Base-by-base conservation (phyloP, 83 land plant genomes). In the Larix sibirica region DNA sequence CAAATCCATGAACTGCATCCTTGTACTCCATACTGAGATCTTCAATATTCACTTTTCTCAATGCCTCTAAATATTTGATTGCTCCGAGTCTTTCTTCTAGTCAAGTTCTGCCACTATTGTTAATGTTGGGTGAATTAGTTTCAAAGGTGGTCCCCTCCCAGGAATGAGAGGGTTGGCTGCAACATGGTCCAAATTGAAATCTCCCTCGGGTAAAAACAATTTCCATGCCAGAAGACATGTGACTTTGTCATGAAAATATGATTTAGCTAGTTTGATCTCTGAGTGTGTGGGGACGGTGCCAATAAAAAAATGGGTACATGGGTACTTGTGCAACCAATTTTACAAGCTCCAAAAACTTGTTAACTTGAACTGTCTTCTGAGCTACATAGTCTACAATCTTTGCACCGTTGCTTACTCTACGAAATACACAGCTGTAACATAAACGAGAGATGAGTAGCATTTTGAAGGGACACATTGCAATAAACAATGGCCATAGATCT, bases 1-100 rank as follows among this genome's bases (percentile, higher is more conserved):
- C 96, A 89, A 95, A 95, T 81, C 91, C 98, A 79, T 95, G 98
- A 64, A 95, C 98, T 50, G 98, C 96, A 80, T 95, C 98, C 76
- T 93, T 93, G 83, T 95, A 95, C 86, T 95, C 96, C 13, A 95
- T 61, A 95, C 98, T 9, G 98, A 28, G 96, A 12, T 94, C 94
- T 82, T 95, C 98, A 18, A 95, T 88, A 77, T 90, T 89, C 36
- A 87, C 96, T 82, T 91, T 93, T 63, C 98, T 78, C 12, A 95
- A 90, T 64, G 85, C 98, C 80, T 91, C 98, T 6, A 96, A 90
- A 81, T 95, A 93, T 9, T 94, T 94, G 61, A 95, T 93, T 4
- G 93, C 96, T 1, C 96, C 81, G 54, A 28, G 28, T 95, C 98
- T 84, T 90, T 95, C 98, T 93, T 95, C 98, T 94, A 95, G 50